These are phyloP conservation scores for Plasmodium gaboni DNA, from an alignment of 169 alveolate species.

Conservation along the genomic window DNA sequence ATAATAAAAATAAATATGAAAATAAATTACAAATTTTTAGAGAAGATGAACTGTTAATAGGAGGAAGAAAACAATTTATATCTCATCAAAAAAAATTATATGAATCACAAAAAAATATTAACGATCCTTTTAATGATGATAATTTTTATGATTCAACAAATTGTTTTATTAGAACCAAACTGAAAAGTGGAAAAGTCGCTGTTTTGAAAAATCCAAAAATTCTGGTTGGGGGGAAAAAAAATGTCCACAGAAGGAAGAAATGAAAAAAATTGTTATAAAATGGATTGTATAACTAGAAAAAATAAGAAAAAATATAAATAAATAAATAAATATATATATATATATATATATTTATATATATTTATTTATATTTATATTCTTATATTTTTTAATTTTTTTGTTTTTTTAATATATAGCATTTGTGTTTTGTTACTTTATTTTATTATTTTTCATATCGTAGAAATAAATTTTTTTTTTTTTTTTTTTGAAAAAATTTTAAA, in stretches of 20 bases:
- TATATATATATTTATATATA: neutral
- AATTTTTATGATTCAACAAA: constrained; percentile 28
- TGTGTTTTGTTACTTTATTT: no score
- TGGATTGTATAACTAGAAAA: no score
- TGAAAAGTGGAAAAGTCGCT: constrained; percentile 68
- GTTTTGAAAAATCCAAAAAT: constrained; percentile 63
- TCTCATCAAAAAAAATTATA: constrained; percentile 76
- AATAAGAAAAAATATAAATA: neutral
- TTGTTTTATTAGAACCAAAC: constrained; percentile 66
- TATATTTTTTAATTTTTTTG: neutral
- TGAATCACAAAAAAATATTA: constrained; percentile 47
- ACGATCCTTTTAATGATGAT: constrained; percentile 59
- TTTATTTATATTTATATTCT: neutral
- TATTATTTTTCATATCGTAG: no score
- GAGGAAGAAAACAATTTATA: constrained; percentile 80
- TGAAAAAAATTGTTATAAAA: no score
- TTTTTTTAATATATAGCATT: no score
- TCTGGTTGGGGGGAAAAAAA: constrained; percentile 50
- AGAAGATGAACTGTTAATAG: constrained; percentile 87
- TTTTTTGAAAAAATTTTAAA: no score
- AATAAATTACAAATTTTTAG: constrained; percentile 81
- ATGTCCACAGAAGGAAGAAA: constrained; percentile 33
- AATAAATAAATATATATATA: neutral
- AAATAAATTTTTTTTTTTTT: no score
- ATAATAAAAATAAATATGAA: constrained; percentile 77